phyloP scores from a whole-genome alignment of 2,329 filamentous ascomycete species.

The Didymellaceae sp. region DNA sequence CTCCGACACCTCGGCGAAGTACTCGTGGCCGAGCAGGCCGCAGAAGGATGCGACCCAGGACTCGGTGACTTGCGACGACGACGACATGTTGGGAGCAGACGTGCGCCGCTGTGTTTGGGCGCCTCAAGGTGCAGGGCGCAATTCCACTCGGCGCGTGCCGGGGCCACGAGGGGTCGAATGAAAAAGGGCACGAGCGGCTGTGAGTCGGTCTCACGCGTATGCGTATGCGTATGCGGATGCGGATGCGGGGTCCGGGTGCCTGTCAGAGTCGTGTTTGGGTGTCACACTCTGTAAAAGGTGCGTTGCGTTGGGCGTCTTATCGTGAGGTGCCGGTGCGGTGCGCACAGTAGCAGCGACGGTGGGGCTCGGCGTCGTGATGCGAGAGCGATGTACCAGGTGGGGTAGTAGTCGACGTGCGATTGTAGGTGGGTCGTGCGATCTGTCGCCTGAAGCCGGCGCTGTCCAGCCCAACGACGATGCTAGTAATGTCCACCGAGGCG shows the following conservation, averaged over 20 bases:
- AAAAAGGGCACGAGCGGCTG: constrained; percentile 40
- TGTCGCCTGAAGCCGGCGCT: background rate
- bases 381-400: constrained; percentile 10
- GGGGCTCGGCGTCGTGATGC: constrained; percentile 18
- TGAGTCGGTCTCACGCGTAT: constrained; percentile 12
- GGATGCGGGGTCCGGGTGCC: constrained; percentile 3
- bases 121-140: constrained; percentile 28
- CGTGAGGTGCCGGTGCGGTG: constrained; percentile 12
- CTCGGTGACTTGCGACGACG: constrained; percentile 69
- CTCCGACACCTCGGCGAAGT: constrained; percentile 98
- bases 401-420: constrained; percentile 13
- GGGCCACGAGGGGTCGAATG: constrained; percentile 34
- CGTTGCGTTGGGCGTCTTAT: constrained; percentile 10
- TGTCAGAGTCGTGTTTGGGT: background rate
- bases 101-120: constrained; percentile 25
- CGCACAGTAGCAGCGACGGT: constrained; percentile 13
- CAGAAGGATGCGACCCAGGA: constrained; percentile 99
- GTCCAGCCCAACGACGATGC: background rate
- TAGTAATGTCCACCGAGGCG: background rate
- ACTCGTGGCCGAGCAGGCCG: constrained; percentile 93
- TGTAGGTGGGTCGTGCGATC: background rate
- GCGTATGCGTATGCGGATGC: too few relatives aligned
- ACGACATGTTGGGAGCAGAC: constrained; percentile 55
- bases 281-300: background rate
- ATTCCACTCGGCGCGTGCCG: constrained; percentile 25